Percentiles rank a stretch among this genome's conserved stretches.
phyloP scores from a whole-genome alignment of 140 eudicot genomes.

The Stevia rebaudiana region DNA sequence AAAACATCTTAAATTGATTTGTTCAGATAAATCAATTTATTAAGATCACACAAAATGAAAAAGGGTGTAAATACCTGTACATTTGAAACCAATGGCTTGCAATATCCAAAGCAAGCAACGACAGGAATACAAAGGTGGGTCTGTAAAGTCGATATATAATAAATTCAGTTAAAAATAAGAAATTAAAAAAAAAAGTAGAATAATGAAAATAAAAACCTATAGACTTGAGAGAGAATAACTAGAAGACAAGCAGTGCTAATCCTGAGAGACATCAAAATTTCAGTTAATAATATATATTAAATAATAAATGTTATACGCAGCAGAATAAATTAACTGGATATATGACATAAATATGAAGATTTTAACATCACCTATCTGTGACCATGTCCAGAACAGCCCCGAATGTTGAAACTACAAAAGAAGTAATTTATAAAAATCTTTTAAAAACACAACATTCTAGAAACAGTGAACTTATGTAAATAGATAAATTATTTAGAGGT shows the following conservation, averaged over 20 bases:
- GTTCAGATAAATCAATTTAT: too few relatives aligned
- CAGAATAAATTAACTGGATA: slow-evolving; percentile 5
- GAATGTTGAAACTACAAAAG: slow-evolving; percentile 70
- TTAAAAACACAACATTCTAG: not conserved
- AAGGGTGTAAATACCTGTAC: slow-evolving; percentile 60
- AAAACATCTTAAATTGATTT: not conserved
- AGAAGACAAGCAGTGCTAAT: slow-evolving; percentile 93
- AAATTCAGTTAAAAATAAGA: not conserved
- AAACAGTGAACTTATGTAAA: not conserved
- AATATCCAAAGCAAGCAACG: slow-evolving; percentile 91
- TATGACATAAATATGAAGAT: not conserved
- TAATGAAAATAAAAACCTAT: slow-evolving; percentile 40
- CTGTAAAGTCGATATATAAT: slow-evolving; percentile 38
- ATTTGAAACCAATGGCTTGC: slow-evolving; percentile 97
- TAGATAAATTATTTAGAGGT: not conserved
- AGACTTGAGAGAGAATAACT: slow-evolving; percentile 88
- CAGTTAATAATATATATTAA: slow-evolving; percentile 8
- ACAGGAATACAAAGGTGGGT: slow-evolving; percentile 80
- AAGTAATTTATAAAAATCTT: slow-evolving; percentile 10
- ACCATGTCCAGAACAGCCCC: slow-evolving; percentile 99
- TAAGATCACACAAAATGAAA: not conserved
- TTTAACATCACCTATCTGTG: slow-evolving; percentile 63
- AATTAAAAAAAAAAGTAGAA: not conserved
- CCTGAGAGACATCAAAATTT: slow-evolving; percentile 43
- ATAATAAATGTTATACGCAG: not conserved